A percentile compares a stretch with the other conserved stretches of the same genome.
These are phyloP conservation scores for Diaporthe amygdali DNA, from an alignment of 2,329 filamentous ascomycete genomes.

Conservation along the genomic window DNA sequence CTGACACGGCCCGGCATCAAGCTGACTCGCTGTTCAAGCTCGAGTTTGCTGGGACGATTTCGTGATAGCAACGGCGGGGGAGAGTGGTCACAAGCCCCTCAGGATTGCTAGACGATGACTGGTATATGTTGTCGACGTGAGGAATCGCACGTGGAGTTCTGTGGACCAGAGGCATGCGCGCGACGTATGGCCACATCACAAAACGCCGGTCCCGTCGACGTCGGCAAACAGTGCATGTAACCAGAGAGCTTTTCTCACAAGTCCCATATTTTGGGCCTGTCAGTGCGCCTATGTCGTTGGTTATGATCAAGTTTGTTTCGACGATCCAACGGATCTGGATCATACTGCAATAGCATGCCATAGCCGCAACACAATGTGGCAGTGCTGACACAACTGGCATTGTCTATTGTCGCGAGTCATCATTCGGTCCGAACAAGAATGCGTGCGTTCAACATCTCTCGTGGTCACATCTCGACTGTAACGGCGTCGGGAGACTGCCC, in stretches of 20 bases:
- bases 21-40: constrained; percentile 5
- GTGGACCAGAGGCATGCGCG: background rate
- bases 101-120: background rate
- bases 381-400: background rate
- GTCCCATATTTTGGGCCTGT: background rate
- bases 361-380: background rate
- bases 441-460: background rate
- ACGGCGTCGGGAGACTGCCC: background rate
- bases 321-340: background rate
- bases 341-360: background rate
- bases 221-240: background rate
- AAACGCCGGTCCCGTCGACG: background rate
- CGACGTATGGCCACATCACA: background rate
- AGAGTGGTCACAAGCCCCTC: background rate
- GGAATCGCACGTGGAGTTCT: background rate
- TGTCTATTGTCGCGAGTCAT: background rate
- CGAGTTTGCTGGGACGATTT: background rate
- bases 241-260: too few species aligned
- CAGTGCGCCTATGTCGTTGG: background rate
- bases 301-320: background rate
- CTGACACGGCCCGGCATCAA: background rate
- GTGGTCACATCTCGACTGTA: background rate
- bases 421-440: background rate
- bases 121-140: background rate
- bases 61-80: background rate